phyloP scores from a whole-genome alignment of 768 basidiomycete genomes.

The Myochromella boudieri region DNA sequence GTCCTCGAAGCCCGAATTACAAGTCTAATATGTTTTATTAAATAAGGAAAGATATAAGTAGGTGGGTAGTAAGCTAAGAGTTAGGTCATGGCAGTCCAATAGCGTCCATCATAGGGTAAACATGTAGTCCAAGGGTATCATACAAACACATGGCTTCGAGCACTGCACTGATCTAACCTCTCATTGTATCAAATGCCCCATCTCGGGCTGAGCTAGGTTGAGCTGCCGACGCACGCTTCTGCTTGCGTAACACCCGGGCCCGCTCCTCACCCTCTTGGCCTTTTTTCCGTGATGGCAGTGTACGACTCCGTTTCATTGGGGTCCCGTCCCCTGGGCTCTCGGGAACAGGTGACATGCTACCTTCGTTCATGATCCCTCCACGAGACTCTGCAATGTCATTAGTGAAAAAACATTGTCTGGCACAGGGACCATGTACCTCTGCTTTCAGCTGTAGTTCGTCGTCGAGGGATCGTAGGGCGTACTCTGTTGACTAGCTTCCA shows the following conservation, averaged over 20 bases:
- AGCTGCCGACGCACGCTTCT: slow-evolving; percentile 44
- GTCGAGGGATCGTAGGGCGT: slow-evolving; percentile 44
- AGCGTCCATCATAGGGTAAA: slow-evolving; percentile 16
- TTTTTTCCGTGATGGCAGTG: slow-evolving; percentile 52
- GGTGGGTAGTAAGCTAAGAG: slow-evolving; percentile 9
- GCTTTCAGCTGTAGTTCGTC: slow-evolving; percentile 57
- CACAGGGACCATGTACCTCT: slow-evolving; percentile 27
- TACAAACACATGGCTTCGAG: slow-evolving; percentile 9
- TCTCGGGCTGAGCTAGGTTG: slow-evolving; percentile 27
- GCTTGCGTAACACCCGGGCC: slow-evolving; percentile 48
- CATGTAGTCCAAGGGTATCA: slow-evolving; percentile 20
- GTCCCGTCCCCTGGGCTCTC: slow-evolving; percentile 35
- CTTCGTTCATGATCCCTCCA: slow-evolving; percentile 29
- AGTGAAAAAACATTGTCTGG: slow-evolving; percentile 1
- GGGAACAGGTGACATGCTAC: slow-evolving; percentile 46
- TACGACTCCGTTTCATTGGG: slow-evolving; percentile 56
- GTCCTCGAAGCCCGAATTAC: too few species aligned
- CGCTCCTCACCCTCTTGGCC: slow-evolving; percentile 29
- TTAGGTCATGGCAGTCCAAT: slow-evolving; percentile 6
- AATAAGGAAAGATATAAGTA: slow-evolving; percentile 9
- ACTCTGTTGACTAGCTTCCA: slow-evolving; percentile 54
- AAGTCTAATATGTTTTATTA: not conserved
- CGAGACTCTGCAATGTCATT: slow-evolving; percentile 15
- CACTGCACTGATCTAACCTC: slow-evolving; percentile 4
- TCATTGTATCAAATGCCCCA: slow-evolving; percentile 9